Evolutionary conservation across 2,329 filamentous ascomycete species (phyloP).

Genomic region (Trichoderma brevicompactum): DNA sequence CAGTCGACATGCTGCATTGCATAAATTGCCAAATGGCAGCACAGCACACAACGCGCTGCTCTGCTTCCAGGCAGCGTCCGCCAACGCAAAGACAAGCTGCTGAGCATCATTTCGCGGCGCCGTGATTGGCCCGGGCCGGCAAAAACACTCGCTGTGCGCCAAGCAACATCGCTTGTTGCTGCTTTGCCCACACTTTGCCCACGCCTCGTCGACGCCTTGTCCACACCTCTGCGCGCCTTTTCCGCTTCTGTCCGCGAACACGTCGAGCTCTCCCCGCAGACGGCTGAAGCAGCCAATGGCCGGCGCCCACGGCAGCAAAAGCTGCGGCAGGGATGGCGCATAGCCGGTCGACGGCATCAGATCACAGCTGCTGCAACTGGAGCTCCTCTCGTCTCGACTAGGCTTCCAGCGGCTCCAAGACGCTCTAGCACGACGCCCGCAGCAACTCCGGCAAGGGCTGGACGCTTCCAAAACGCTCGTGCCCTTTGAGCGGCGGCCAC

Average conservation of each 20-base stretch:
- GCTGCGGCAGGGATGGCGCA: slow-evolving; percentile 24
- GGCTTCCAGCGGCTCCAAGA: too few species aligned
- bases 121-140: slow-evolving; percentile 17
- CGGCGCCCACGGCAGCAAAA: slow-evolving; percentile 30
- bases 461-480: slow-evolving; percentile 10
- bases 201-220: too few species aligned
- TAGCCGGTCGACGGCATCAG: neutral
- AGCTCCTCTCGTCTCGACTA: neutral
- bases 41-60: neutral
- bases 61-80: neutral
- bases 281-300: slow-evolving; percentile 32
- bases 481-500: slow-evolving; percentile 54
- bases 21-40: neutral
- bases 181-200: neutral
- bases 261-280: slow-evolving; percentile 14
- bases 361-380: neutral
- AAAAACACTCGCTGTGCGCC: neutral
- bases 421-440: neutral
- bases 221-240: neutral
- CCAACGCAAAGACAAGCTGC: neutral
- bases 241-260: slow-evolving; percentile 16
- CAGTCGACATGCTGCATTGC: too few species aligned
- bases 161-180: slow-evolving; percentile 4
- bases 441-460: neutral
- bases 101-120: slow-evolving; percentile 17